phyloP scores from a whole-genome alignment of 148 eudicot genomes.

The Silene conica region DNA sequence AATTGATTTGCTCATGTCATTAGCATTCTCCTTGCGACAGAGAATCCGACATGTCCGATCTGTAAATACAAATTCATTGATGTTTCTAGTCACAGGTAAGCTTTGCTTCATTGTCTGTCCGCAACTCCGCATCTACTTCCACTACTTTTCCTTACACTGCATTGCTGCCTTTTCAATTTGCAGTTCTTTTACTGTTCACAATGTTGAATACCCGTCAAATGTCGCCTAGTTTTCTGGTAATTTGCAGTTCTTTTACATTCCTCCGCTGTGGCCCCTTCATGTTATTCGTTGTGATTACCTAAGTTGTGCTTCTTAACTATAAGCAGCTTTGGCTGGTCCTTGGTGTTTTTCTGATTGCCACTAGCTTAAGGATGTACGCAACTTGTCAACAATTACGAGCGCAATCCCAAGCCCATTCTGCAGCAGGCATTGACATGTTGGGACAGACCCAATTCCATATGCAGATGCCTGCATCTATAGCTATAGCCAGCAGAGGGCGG shows the following conservation, averaged over 20 bases:
- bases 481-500: slow-evolving; percentile 40
- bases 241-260: background rate
- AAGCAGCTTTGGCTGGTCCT: slow-evolving; percentile 44
- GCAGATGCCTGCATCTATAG: slow-evolving; percentile 46
- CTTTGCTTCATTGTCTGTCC: too few relatives aligned
- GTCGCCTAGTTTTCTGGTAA: slow-evolving; percentile 50
- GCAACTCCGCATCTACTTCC: too few relatives aligned
- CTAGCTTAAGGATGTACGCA: slow-evolving; percentile 43
- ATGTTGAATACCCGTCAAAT: slow-evolving; percentile 42
- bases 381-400: slow-evolving; percentile 48
- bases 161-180: background rate
- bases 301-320: slow-evolving; percentile 10
- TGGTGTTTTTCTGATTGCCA: slow-evolving; percentile 37
- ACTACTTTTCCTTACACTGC: background rate
- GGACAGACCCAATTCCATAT: slow-evolving; percentile 38
- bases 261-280: background rate
- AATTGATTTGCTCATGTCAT: background rate
- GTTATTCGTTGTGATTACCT: background rate
- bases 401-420: slow-evolving; percentile 43
- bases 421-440: slow-evolving; percentile 35
- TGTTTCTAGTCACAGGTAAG: slow-evolving; percentile 26
- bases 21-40: slow-evolving; percentile 4
- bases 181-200: slow-evolving; percentile 47
- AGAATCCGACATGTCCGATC: slow-evolving; percentile 29
- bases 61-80: slow-evolving; percentile 26